Conservation (phyloP, 352 stramenopile species). For the Elongisporangium prolatum region DNA sequence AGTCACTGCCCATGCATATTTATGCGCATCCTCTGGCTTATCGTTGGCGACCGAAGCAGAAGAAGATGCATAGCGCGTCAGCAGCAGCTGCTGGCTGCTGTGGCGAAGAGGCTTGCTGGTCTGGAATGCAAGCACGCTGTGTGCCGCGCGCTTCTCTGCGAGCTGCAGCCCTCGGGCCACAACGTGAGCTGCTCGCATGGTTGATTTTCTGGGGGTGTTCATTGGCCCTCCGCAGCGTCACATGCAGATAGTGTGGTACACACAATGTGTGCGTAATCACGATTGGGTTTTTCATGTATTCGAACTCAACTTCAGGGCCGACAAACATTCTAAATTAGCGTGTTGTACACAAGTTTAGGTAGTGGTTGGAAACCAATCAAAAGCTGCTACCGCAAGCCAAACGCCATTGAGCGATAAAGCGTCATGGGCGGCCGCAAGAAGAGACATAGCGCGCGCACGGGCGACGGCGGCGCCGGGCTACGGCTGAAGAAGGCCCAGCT, state of each 20-base stretch:
- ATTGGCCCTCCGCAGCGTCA: constrained; percentile 2
- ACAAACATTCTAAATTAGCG: not conserved
- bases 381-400: constrained; percentile 6
- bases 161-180: not conserved
- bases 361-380: constrained; percentile 14
- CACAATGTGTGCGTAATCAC: not conserved
- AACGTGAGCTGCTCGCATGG: constrained; percentile 9
- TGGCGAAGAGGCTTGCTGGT: not conserved
- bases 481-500: constrained; percentile 63
- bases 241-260: not conserved
- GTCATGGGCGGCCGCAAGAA: constrained; percentile 60
- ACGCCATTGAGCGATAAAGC: constrained; percentile 5
- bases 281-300: not conserved
- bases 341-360: constrained; percentile 1
- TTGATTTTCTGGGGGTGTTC: constrained; percentile 4
- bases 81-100: constrained; percentile 8
- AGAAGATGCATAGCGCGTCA: constrained; percentile 19
- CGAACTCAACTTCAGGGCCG: not conserved
- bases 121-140: not conserved
- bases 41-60: constrained; percentile 1
- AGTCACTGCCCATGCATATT: constrained; percentile 69
- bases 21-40: constrained; percentile 15
- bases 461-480: constrained; percentile 70
- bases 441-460: constrained; percentile 66
- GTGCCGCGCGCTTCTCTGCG: not conserved